Conservation (phyloP, 805 yeast genomes). For the Candida palmyrensis region DNA sequence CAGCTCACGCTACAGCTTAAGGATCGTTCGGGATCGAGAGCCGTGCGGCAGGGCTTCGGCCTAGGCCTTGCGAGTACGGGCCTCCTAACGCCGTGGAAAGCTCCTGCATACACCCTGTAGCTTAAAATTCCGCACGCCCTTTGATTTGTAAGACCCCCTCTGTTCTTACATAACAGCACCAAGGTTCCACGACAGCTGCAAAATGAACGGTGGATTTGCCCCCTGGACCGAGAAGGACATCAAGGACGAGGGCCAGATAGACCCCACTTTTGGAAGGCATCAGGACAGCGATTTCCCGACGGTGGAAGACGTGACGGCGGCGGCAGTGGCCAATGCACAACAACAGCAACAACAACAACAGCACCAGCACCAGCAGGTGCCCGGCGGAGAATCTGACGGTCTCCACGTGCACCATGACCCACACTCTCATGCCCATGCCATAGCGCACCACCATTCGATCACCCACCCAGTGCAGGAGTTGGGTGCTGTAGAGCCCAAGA, state of each 20-base stretch:
- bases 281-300: constrained; percentile 18
- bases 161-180: constrained; percentile 1
- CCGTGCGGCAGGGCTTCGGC: no score
- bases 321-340: constrained; percentile 19
- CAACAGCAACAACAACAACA: constrained; percentile 10
- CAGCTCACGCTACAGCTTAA: no score
- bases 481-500: constrained; percentile 6
- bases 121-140: no score
- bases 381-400: constrained; percentile 8
- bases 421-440: constrained; percentile 7
- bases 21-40: no score
- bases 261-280: constrained; percentile 25
- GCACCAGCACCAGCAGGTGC: constrained; percentile 9
- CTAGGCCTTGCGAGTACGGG: no score
- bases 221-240: constrained; percentile 20
- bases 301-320: constrained; percentile 20
- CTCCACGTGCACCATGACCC: not conserved
- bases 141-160: no score
- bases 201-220: constrained; percentile 20
- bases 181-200: no score
- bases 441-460: constrained; percentile 8
- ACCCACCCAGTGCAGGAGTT: constrained; percentile 6
- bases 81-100: no score
- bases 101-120: no score
- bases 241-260: constrained; percentile 23